phyloP scores from a whole-genome alignment of 371 early-diverging fungal species.

The Entomophthora muscae region DNA sequence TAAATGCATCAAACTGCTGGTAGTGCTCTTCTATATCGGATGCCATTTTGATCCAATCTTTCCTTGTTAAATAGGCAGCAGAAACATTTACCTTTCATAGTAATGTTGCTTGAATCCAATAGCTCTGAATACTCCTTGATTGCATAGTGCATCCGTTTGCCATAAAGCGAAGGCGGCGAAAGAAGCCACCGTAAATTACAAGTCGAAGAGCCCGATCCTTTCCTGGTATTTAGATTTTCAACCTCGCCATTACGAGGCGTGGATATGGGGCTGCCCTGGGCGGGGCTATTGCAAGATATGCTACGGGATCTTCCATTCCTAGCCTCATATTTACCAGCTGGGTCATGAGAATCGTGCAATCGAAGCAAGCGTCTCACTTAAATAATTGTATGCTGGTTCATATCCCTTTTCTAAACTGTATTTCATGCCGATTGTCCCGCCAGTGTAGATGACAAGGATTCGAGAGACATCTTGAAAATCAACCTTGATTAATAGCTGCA shows the following conservation, averaged over 20 bases:
- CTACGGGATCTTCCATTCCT: neutral
- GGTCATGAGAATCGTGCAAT: constrained; percentile 83
- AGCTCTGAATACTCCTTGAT: constrained; percentile 87
- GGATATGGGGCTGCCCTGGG: neutral
- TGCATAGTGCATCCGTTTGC: constrained; percentile 74
- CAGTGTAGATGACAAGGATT: constrained; percentile 83
- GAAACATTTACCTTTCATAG: constrained; percentile 54
- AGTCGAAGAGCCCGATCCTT: neutral
- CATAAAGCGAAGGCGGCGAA: constrained; percentile 81
- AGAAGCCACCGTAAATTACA: constrained; percentile 34
- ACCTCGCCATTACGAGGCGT: neutral
- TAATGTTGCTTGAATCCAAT: constrained; percentile 89
- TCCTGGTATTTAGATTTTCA: neutral
- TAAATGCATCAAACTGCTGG: constrained; percentile 77
- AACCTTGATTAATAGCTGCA: no score
- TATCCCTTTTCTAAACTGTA: constrained; percentile 56
- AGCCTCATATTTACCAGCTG: constrained; percentile 15
- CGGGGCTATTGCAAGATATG: neutral
- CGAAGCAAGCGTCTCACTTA: constrained; percentile 51
- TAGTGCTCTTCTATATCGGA: constrained; percentile 90
- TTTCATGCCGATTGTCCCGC: constrained; percentile 93
- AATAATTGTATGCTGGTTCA: constrained; percentile 52
- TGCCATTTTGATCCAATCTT: constrained; percentile 91
- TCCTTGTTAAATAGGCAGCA: no score
- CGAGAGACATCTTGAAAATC: constrained; percentile 58